Percentiles rank a stretch among this genome's conserved stretches.
Conservation (phyloP, 768 basidiomycete genomes). For the Boletus rex-veris region DNA sequence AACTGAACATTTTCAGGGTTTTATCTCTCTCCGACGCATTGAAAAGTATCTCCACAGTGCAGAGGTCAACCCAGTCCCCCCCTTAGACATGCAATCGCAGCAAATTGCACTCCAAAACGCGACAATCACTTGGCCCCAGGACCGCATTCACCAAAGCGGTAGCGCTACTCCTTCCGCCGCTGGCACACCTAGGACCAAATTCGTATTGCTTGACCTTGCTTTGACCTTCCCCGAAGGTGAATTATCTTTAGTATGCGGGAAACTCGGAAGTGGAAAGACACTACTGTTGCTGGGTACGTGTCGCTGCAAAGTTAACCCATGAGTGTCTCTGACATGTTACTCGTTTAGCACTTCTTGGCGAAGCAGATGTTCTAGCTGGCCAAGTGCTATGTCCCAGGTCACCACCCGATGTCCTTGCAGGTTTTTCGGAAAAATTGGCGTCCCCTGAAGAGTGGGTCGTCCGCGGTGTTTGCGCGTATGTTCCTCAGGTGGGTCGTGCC, state of each 20-base stretch:
- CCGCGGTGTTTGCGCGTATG: constrained; percentile 77
- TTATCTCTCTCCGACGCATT: constrained; percentile 85
- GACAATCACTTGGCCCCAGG: constrained; percentile 88
- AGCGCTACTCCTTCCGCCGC: constrained; percentile 51
- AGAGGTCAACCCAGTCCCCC: constrained; percentile 65
- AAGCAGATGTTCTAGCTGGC: constrained; percentile 56
- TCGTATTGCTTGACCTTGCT: constrained; percentile 74
- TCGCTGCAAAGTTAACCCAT: neutral
- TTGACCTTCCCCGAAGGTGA: constrained; percentile 76
- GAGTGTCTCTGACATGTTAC: constrained; percentile 7
- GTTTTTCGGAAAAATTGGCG: constrained; percentile 42
- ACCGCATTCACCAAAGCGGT: constrained; percentile 47
- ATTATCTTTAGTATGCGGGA: constrained; percentile 83
- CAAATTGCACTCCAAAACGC: constrained; percentile 77
- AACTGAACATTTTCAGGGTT: constrained; percentile 40
- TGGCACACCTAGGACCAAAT: constrained; percentile 74
- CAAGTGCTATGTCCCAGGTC: constrained; percentile 82
- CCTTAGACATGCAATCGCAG: constrained; percentile 52
- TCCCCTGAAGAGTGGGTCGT: constrained; percentile 71
- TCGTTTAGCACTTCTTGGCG: constrained; percentile 65
- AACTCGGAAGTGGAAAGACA: constrained; percentile 87
- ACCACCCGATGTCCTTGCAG: constrained; percentile 72
- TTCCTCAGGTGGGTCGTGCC: constrained; percentile 57
- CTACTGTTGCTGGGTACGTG: constrained; percentile 63
- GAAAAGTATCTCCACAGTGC: constrained; percentile 80